Evolutionary conservation across 2,329 filamentous ascomycete species (phyloP).

Genomic region (Aspergillus sergii): DNA sequence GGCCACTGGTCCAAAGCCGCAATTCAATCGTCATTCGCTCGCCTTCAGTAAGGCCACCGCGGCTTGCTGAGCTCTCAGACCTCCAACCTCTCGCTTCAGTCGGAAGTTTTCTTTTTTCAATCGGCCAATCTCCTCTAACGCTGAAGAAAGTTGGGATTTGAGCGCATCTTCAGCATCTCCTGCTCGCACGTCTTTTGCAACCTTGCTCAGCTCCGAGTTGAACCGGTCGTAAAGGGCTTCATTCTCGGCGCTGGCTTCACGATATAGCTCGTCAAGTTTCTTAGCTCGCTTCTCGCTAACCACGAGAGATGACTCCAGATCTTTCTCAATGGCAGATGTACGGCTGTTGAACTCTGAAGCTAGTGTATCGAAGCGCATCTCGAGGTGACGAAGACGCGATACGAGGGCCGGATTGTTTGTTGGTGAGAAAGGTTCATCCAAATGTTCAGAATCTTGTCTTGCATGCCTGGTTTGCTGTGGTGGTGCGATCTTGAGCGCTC

Average conservation of each 20-base stretch:
- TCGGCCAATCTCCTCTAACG: conserved; percentile 74
- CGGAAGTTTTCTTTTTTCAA: conserved; percentile 84
- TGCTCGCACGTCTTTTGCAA: conserved; percentile 73
- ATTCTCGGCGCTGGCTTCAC: conserved; percentile 85
- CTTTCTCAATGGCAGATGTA: conserved; percentile 66
- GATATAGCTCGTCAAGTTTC: conserved; percentile 84
- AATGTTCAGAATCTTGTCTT: conserved; percentile 31
- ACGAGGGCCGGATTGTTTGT: conserved; percentile 27
- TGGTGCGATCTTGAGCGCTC: conserved; percentile 42
- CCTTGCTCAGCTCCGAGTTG: conserved; percentile 85
- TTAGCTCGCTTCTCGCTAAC: conserved; percentile 77
- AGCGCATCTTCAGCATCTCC: conserved; percentile 81
- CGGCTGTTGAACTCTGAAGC: conserved; percentile 63
- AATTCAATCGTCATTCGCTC: conserved; percentile 26
- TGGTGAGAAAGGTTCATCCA: conserved; percentile 21
- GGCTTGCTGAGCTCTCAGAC: conserved; percentile 58
- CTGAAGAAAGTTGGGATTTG: conserved; percentile 69
- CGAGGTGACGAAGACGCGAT: conserved; percentile 66
- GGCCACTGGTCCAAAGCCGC: conserved; percentile 10
- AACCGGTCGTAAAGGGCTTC: conserved; percentile 90
- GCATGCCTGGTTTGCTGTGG: conserved; percentile 38
- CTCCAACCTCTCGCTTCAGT: conserved; percentile 79
- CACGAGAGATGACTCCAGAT: conserved; percentile 71
- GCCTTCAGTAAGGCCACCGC: conserved; percentile 34
- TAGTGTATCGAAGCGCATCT: conserved; percentile 64